A percentile compares a stretch with the other conserved stretches of the same genome.
These are phyloP conservation scores for Cerrena zonata DNA, from an alignment of 1,284 basidiomycete genomes.

Conservation along the genomic window DNA sequence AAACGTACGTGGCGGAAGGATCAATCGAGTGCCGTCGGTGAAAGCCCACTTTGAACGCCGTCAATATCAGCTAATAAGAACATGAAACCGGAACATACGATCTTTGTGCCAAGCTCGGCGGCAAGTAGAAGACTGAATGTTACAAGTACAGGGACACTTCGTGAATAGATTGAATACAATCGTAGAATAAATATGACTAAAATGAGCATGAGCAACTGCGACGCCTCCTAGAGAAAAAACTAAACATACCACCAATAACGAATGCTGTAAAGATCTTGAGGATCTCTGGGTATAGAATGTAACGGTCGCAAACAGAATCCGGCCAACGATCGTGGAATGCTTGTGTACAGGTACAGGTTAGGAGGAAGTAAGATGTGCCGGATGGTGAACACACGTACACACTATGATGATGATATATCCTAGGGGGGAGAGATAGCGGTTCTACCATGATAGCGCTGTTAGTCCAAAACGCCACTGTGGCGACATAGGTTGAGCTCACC, in stretches of 20 bases:
- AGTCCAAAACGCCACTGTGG: too few relatives aligned
- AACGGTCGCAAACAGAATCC: constrained; percentile 20
- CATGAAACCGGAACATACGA: constrained; percentile 6
- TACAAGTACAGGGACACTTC: constrained; percentile 2
- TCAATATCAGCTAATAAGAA: not conserved
- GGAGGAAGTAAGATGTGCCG: constrained; percentile 6
- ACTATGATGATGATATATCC: constrained; percentile 26
- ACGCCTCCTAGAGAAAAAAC: not conserved
- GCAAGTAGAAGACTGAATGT: constrained; percentile 5
- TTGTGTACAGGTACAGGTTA: not conserved
- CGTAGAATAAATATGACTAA: constrained; percentile 20
- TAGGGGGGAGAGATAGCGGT: constrained; percentile 23
- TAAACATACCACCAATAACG: constrained; percentile 19
- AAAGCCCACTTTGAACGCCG: constrained; percentile 19
- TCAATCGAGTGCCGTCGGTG: constrained; percentile 20
- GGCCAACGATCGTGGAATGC: constrained; percentile 25
- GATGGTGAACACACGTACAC: constrained; percentile 17
- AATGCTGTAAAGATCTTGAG: constrained; percentile 23
- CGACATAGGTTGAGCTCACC: constrained; percentile 15
- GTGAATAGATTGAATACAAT: constrained; percentile 9
- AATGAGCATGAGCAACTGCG: not conserved
- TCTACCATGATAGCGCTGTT: constrained; percentile 13
- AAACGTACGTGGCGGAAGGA: constrained; percentile 20
- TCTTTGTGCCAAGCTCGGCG: constrained; percentile 5
- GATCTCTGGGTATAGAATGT: constrained; percentile 23